Percentiles rank a stretch among this genome's conserved stretches.
phyloP scores from a whole-genome alignment of 2,329 filamentous ascomycete species.

The Fusarium virguliforme region DNA sequence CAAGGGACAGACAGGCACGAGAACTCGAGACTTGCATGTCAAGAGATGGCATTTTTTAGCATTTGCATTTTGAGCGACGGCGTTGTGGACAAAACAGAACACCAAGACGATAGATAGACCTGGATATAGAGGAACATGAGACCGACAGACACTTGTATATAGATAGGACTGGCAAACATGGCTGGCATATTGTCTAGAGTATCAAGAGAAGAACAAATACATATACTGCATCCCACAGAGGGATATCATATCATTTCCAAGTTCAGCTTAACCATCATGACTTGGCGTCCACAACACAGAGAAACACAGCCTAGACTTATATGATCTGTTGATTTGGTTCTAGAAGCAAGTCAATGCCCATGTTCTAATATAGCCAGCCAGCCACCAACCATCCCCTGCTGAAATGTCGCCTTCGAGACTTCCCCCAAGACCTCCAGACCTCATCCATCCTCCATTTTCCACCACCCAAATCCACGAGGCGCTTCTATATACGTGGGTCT shows the following conservation, averaged over 20 bases:
- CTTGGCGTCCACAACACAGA: neutral
- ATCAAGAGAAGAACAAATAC: neutral
- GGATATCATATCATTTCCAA: neutral
- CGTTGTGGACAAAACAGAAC: slow-evolving; percentile 27
- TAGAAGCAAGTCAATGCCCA: slow-evolving; percentile 12
- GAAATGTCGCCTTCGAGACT: neutral
- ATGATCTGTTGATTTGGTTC: slow-evolving; percentile 9
- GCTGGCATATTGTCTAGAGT: neutral
- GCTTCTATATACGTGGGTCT: slow-evolving; percentile 46
- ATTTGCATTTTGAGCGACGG: slow-evolving; percentile 41
- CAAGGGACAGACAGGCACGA: slow-evolving; percentile 19
- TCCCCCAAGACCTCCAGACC: neutral
- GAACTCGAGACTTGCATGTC: slow-evolving; percentile 24
- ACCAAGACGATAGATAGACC: slow-evolving; percentile 18
- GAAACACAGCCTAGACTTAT: neutral
- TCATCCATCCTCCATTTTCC: slow-evolving; percentile 13
- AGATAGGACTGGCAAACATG: slow-evolving; percentile 21
- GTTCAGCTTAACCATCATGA: neutral
- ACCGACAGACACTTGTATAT: slow-evolving; percentile 5
- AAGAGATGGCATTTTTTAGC: slow-evolving; percentile 33
- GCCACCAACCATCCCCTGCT: slow-evolving; percentile 1
- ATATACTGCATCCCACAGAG: neutral
- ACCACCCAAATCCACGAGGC: slow-evolving; percentile 7
- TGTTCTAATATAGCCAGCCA: slow-evolving; percentile 14
- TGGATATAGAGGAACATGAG: slow-evolving; percentile 29